Evolutionary conservation across 2,329 filamentous ascomycete species (phyloP).

Genomic region (Delphinella strobiligena): DNA sequence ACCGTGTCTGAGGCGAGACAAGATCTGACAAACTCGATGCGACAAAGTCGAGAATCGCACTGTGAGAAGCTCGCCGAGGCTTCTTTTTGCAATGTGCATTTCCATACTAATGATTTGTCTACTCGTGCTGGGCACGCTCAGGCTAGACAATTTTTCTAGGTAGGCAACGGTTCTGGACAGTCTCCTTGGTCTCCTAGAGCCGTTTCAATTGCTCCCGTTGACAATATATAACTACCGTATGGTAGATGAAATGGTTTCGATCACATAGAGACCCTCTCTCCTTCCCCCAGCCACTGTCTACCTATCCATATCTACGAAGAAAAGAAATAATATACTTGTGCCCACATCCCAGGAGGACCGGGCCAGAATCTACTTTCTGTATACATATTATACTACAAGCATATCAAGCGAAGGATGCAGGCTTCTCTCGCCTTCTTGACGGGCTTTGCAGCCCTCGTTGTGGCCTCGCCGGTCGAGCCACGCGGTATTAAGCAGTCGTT

Average conservation of each 20-base stretch:
- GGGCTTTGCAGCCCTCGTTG: constrained; percentile 16
- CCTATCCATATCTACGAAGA: background rate
- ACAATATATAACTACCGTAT: background rate
- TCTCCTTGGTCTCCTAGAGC: background rate
- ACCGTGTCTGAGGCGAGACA: no score
- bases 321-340: no score
- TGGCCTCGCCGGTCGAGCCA: constrained; percentile 17
- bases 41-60: background rate
- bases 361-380: background rate
- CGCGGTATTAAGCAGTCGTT: constrained; percentile 14
- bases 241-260: no score
- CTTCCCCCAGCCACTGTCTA: background rate
- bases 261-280: no score
- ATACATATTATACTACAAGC: constrained; percentile 19
- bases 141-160: no score
- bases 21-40: no score
- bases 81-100: no score
- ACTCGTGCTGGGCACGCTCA: no score
- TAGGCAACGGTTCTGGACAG: no score
- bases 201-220: background rate
- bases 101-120: no score
- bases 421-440: constrained; percentile 16
- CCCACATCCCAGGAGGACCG: background rate
- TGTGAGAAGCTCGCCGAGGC: no score
- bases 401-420: no score